These are phyloP conservation scores for Dactylellina leptospora DNA, from an alignment of 2,329 filamentous ascomycete genomes.

Conservation along the genomic window DNA sequence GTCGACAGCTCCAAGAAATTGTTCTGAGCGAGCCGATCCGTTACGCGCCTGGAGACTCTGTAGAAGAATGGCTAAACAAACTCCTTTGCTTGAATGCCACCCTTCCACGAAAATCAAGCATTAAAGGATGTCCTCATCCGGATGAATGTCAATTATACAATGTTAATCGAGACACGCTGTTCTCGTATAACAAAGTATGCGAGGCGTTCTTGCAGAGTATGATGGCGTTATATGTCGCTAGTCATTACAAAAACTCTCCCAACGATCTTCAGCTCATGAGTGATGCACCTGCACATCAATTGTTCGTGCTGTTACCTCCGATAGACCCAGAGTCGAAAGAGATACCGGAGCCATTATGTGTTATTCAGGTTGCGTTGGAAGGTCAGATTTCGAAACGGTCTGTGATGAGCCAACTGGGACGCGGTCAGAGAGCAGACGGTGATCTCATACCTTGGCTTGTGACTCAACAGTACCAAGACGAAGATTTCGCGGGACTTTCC, in stretches of 20 bases:
- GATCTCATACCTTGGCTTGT: conserved; percentile 98
- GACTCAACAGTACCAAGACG: conserved; percentile 93
- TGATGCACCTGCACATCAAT: conserved; percentile 93
- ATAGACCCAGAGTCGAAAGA: conserved; percentile 78
- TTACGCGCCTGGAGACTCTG: conserved; percentile 87
- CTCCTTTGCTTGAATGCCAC: conserved; percentile 94
- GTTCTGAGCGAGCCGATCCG: conserved; percentile 92
- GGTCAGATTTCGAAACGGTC: conserved; percentile 93
- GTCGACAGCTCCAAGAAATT: conserved; percentile 86
- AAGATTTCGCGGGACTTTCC: conserved; percentile 91
- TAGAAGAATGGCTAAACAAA: conserved; percentile 96
- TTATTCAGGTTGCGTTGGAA: conserved; percentile 92
- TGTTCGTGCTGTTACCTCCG: conserved; percentile 92
- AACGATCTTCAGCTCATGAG: conserved; percentile 99
- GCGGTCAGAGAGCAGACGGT: conserved; percentile 86
- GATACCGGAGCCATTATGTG: conserved; percentile 90
- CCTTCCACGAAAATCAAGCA: conserved; percentile 76
- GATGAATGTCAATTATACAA: conserved; percentile 89
- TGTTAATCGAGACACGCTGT: conserved; percentile 95
- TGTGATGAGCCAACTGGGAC: conserved; percentile 85
- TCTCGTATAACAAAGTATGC: conserved; percentile 96
- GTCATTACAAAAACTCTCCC: conserved; percentile 97
- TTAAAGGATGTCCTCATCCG: conserved; percentile 86
- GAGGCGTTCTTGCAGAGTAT: conserved; percentile 98
- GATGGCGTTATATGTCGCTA: conserved; percentile 96